A percentile compares a stretch with the other conserved stretches of the same genome.
Conservation (phyloP, 306 rosid species). For the Calophaca sinica region DNA sequence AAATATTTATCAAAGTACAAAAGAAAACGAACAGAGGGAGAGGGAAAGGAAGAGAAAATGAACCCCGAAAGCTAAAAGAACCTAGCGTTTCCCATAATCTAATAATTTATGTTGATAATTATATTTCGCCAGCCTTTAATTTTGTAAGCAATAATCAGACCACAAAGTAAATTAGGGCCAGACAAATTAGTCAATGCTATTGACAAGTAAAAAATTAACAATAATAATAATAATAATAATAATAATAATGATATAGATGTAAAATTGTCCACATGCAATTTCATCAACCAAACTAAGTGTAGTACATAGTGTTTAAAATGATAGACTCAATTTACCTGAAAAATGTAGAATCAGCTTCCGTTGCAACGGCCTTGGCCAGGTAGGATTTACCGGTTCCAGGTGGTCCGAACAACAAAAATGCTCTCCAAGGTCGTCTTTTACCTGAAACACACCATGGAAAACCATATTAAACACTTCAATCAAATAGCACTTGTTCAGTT, state of each 20-base stretch:
- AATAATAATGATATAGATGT: background rate
- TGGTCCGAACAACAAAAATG: constrained; percentile 92
- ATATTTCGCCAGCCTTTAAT: constrained; percentile 6
- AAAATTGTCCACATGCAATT: background rate
- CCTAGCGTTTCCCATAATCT: background rate
- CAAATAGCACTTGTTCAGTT: background rate
- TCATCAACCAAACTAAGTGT: constrained; percentile 22
- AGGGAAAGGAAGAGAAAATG: background rate
- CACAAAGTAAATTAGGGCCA: background rate
- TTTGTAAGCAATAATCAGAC: constrained; percentile 5
- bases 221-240: background rate
- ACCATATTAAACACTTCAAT: constrained; percentile 25
- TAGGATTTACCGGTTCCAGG: constrained; percentile 99
- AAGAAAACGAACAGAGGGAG: background rate
- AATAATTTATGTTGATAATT: background rate
- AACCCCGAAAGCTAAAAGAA: constrained; percentile 8
- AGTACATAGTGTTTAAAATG: background rate
- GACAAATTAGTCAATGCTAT: constrained; percentile 15
- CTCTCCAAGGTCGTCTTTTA: constrained; percentile 98
- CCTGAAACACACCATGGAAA: constrained; percentile 53
- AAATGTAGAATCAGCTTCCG: constrained; percentile 98
- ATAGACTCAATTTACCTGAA: constrained; percentile 64
- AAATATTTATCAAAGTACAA: background rate
- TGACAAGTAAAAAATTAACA: constrained; percentile 1
- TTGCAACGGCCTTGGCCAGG: constrained; percentile 99